A percentile compares a stretch with the other conserved stretches of the same genome.
Evolutionary conservation across 2,329 filamentous ascomycete genomes (phyloP).

Genomic region (Penicillium sp.): DNA sequence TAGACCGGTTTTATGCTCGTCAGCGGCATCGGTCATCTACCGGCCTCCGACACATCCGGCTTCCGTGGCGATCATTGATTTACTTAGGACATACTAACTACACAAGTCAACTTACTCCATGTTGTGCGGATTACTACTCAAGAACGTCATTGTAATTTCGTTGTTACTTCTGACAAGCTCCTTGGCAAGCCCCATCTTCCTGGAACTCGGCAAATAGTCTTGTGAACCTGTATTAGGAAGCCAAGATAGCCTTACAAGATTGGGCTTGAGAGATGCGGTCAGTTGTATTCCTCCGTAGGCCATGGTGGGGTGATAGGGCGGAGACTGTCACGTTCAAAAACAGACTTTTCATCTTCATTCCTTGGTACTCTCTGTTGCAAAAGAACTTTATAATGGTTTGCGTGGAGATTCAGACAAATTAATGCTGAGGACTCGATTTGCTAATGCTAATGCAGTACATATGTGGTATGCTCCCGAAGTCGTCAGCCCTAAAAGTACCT

Average conservation of each 20-base stretch:
- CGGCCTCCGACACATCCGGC: slow-evolving; percentile 19
- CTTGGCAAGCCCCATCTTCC: slow-evolving; percentile 4
- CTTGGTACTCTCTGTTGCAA: background rate
- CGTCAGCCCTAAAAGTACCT: no score
- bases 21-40: slow-evolving; percentile 12
- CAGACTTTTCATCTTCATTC: slow-evolving; percentile 3
- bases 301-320: background rate
- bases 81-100: no score
- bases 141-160: background rate
- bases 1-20: background rate
- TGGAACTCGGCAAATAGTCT: background rate
- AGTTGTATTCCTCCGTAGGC: no score
- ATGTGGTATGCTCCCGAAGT: no score
- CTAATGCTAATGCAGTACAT: background rate
- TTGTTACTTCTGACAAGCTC: background rate
- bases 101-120: no score
- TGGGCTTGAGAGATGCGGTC: background rate
- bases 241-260: no score
- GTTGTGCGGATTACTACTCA: no score
- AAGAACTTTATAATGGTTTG: background rate
- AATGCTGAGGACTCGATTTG: background rate
- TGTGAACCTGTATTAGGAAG: no score
- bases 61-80: slow-evolving; percentile 5
- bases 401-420: background rate
- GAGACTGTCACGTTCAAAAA: background rate